Evolutionary conservation across 1,139 yeast genomes (phyloP).

Genomic region (Debaryomyces robertsiae): DNA sequence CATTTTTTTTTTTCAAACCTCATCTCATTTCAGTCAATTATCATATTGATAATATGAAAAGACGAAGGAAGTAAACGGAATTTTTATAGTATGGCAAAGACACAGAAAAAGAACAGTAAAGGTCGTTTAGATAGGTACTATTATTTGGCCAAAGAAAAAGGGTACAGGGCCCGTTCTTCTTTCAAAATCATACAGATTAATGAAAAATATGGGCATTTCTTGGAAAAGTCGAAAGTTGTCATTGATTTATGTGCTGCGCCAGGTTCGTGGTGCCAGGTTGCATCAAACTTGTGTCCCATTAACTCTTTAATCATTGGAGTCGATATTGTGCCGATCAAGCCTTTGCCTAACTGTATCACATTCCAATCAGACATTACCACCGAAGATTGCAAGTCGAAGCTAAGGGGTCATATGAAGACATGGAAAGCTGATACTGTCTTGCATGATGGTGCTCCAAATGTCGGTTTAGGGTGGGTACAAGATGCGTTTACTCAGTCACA

Average conservation of each 20-base stretch:
- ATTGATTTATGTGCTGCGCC: constrained; percentile 99
- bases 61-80: too few relatives aligned
- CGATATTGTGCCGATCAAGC: constrained; percentile 94
- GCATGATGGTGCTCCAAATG: constrained; percentile 99
- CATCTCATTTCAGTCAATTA: constrained; percentile 6
- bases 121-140: constrained; percentile 99
- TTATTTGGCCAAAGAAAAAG: constrained; percentile 94
- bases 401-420: constrained; percentile 95
- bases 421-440: constrained; percentile 98
- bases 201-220: constrained; percentile 93
- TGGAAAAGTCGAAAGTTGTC: constrained; percentile 95
- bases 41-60: background rate
- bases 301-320: constrained; percentile 95
- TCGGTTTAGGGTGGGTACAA: constrained; percentile 98
- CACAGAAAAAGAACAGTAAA: constrained; percentile 94
- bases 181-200: constrained; percentile 93
- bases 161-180: constrained; percentile 98
- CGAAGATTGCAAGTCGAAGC: constrained; percentile 91
- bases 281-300: constrained; percentile 87
- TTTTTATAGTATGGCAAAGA: constrained; percentile 66
- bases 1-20: background rate
- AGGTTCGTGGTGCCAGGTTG: constrained; percentile 99
- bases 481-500: constrained; percentile 99
- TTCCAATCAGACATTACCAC: constrained; percentile 97
- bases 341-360: constrained; percentile 89